These are phyloP conservation scores for Tricholoma bakamatsutake DNA, from an alignment of 768 basidiomycete species.

Conservation along the genomic window DNA sequence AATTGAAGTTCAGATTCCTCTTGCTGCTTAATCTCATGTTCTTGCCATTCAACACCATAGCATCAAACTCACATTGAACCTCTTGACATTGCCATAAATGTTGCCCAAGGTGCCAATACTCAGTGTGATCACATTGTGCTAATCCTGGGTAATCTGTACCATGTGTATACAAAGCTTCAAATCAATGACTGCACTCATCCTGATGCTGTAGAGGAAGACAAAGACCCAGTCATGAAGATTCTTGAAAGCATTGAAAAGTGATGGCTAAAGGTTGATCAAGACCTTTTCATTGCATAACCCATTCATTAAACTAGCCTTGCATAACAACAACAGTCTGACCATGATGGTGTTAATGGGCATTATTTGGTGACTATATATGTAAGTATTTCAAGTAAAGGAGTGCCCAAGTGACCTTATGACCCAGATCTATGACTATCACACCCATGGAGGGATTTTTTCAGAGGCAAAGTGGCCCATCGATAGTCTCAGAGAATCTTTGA, in stretches of 20 bases:
- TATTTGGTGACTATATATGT: no score
- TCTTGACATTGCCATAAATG: constrained; percentile 5
- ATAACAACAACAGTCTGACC: no score
- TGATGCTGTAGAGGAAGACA: neutral
- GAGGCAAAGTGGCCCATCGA: no score
- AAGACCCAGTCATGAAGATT: neutral
- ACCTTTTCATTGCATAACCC: no score
- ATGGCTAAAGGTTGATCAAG: no score
- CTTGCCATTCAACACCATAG: neutral
- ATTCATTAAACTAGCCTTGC: no score
- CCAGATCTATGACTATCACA: no score
- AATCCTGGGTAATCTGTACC: constrained; percentile 5
- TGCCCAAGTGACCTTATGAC: no score
- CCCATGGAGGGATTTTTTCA: no score
- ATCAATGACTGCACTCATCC: neutral
- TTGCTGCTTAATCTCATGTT: neutral
- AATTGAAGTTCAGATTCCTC: neutral
- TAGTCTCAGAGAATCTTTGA: no score
- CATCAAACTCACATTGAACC: constrained; percentile 1
- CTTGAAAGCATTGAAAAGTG: constrained; percentile 7
- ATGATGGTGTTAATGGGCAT: no score
- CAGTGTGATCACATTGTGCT: constrained; percentile 2
- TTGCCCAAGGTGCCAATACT: constrained; percentile 4
- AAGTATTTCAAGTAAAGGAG: no score
- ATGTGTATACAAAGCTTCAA: constrained; percentile 1